These are phyloP conservation scores for Waitea zeae DNA, from an alignment of 1,284 basidiomycete genomes.

Conservation along the genomic window DNA sequence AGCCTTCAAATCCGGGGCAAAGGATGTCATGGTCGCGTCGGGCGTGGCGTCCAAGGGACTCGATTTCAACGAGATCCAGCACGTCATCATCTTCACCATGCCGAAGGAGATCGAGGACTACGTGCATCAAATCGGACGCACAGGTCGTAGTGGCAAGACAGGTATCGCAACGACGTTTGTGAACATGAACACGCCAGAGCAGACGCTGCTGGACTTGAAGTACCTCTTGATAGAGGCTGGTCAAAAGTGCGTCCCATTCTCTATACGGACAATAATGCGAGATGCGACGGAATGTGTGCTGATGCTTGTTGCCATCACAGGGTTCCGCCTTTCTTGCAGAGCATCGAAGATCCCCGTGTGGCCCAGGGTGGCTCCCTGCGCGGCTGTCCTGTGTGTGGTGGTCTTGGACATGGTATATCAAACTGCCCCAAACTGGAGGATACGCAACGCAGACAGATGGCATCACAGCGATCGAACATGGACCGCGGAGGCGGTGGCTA, in stretches of 20 bases:
- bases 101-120: slow-evolving; percentile 99
- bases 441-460: slow-evolving; percentile 74
- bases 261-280: slow-evolving; percentile 2
- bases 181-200: slow-evolving; percentile 92
- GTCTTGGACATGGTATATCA: slow-evolving; percentile 83
- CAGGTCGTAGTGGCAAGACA: slow-evolving; percentile 93
- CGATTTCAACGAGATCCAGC: slow-evolving; percentile 97
- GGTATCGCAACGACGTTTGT: slow-evolving; percentile 99
- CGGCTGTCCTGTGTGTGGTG: slow-evolving; percentile 94
- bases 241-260: slow-evolving; percentile 73
- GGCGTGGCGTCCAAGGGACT: slow-evolving; percentile 95
- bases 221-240: slow-evolving; percentile 95
- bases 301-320: slow-evolving; percentile 20
- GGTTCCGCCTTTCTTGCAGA: slow-evolving; percentile 88
- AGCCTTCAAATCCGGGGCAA: slow-evolving; percentile 90
- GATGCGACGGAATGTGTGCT: slow-evolving; percentile 1
- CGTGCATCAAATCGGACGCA: slow-evolving; percentile 97
- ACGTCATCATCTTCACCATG: slow-evolving; percentile 97
- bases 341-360: slow-evolving; percentile 83
- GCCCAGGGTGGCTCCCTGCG: slow-evolving; percentile 60
- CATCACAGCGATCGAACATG: slow-evolving; percentile 56
- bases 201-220: slow-evolving; percentile 92
- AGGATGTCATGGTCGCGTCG: slow-evolving; percentile 99
- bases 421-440: slow-evolving; percentile 98
- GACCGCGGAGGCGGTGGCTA: slow-evolving; percentile 38